Evolutionary conservation across 1,284 basidiomycete species (phyloP), one percentile per base, ranked within the genome.

Genomic region (Wallemia ichthyophaga): DNA sequence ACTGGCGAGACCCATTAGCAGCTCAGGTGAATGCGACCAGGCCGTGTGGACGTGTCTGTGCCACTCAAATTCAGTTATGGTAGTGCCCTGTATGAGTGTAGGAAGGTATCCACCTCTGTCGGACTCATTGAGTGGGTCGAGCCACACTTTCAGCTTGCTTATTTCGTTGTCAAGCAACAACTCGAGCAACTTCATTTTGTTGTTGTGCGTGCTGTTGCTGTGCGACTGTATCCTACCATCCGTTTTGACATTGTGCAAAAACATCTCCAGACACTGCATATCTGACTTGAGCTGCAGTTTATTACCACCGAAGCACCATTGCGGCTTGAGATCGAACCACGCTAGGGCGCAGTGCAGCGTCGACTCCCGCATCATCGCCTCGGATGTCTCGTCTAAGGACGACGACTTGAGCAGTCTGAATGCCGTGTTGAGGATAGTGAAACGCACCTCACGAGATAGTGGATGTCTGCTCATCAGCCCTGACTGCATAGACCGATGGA

Each of bases 131-230:
- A 78, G 74, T 0, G 89, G 86, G 69, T 98, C 96, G 57, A 75
- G 74, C 94, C 94, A 98, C 1, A 98, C 89, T 1, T 74, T 76
- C 57, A 98, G 71, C 15, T 88, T 77, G 65, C 76, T 79, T 54
- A 92, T 79, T 68, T 99, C 94, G 66, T 85, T 91, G 69, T 94
- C 87, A 13, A 91, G 78, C 15, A 98, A 74, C 2, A 92, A 71
- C 57, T 82, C 77, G 25, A 96, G 72, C 1, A 89, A 79, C 23
- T 78, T 74, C 59, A 82, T 82, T 2, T 82, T 72, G 58, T 75
- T 79, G 56, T 75, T 76, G 57, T 85, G 25, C 9, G 37, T 48
- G n/a, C 5, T 21, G n/a, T 48, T 21, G 13, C 11, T 21, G n/a
- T 5, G 5, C 3, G 37, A 75, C 59, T 75, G 73, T 11, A 71